Evolutionary conservation across 331 rosid genomes (phyloP), one percentile per base, ranked within the genome.

Genomic region (Ulmus americana): DNA sequence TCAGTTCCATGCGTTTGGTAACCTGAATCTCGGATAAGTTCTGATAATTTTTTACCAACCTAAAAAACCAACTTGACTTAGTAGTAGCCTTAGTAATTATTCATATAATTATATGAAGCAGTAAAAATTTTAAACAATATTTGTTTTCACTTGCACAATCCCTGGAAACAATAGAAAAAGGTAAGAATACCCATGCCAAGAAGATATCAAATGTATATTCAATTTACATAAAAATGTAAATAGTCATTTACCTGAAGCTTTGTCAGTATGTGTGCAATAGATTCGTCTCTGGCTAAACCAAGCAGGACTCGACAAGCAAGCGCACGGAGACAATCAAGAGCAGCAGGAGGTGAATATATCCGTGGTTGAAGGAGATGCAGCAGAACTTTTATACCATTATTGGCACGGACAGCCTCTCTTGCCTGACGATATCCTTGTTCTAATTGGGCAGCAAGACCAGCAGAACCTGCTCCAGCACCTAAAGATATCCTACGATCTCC

Each of bases 21-120:
- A 53, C 99, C 88, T 44, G 99, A 82, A 79, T 94, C 99, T 55
- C 97, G 82, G 71, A 94, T 90, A 54, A 94, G 81, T 66, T 94
- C 99, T 5, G 99, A 90, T 8, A 94, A 80, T 81, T 86, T 94
- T 75, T 90, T 94, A 69, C 99, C 99, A 61, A 94, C 97, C 99
- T 94, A 77, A 44, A 65, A 77, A 73, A 71, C 75, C 64, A 40
- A 11, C n/a, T 55, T 59, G 28, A 67, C 16, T 69, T 47, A 72
- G 39, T 55, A 70, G 10, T 39, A 61, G 7, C 43, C 35, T 3
- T 3, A 65, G 46, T 20, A 35, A 13, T 48, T 22, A 54, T 11
- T 20, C 28, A 54, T 13, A 54, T 22, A 2, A 22, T 22, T 7
- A 20, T 35, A 20, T 5, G 5, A 10, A 59, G 45, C 7, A 59